Base-by-base conservation (phyloP, 495 filamentous ascomycete genomes). In the Penicillium manginii region DNA sequence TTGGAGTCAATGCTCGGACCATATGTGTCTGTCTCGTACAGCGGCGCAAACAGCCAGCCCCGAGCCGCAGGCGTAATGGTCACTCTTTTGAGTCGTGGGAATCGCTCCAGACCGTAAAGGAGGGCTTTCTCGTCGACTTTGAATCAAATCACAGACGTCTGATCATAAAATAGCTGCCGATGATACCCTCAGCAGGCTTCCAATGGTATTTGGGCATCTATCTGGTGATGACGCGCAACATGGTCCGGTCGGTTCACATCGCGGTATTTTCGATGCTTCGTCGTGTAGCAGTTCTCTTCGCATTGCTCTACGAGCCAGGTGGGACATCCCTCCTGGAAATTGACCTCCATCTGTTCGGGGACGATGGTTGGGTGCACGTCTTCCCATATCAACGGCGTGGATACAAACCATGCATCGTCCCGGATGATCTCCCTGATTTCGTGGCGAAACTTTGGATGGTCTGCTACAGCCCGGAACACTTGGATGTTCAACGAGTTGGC, bases 11-110 rank as follows among this genome's bases (percentile, higher is more conserved):
- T 22, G 54, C 54, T 23, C 66, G 68, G 26, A 75, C 73, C 61
- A 69, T 73, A 15, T 68, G 68, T 23, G 70, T 75, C 47, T 23
- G 70, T 75, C 47, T 70, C 54, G 50, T 73, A 73, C 11, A 71
- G 47, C n/a, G 68, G 70, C 26, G 58, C 14, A 49, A 65, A 68
- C 3, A 67, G 22, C 55, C 59, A 61, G 18, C 72, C 66, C 46
- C 73, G 68, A 1, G 68, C 60, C 23, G 66, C 66, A 52, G 68
- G 63, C 14, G 72, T 73, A 45, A 75, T 42, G 19, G 64, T 68
- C 26, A 75, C 51, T 50, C 58, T 60, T 47, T 22, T 59, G 2
- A 73, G 55, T 18, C 29, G 12, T 2, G 70, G 57, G 47, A 75
- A 73, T 43, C 64, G 63, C 40, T 52, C 32, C 10, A 75, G 46